Evolutionary conservation across 2,329 filamentous ascomycete genomes (phyloP).

Genomic region (Nannizzia gypsea): DNA sequence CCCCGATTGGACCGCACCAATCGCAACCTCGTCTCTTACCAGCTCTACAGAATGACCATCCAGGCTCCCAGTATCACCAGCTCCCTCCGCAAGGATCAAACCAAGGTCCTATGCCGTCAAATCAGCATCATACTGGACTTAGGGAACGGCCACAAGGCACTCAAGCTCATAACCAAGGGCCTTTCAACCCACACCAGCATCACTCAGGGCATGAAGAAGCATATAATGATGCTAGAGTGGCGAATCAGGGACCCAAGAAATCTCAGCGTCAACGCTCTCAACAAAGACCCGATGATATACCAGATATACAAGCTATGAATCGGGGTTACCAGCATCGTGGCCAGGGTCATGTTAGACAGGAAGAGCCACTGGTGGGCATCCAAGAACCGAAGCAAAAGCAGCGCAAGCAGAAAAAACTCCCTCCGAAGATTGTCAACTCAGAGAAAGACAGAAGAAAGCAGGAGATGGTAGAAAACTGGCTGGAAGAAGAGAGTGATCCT

Average conservation of each 20-base stretch:
- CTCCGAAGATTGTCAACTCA: conserved; percentile 12
- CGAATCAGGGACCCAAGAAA: not conserved
- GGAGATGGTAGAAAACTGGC: conserved; percentile 11
- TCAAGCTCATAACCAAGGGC: not conserved
- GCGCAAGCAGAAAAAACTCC: conserved; percentile 3
- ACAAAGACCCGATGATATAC: conserved; percentile 5
- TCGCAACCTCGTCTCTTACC: not conserved
- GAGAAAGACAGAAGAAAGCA: conserved; percentile 9
- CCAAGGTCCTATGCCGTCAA: not conserved
- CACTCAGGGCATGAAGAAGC: not conserved
- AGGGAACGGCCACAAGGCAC: not conserved
- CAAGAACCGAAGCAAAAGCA: not conserved
- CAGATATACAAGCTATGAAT: not conserved
- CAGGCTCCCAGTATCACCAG: not conserved
- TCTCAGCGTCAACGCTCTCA: not conserved
- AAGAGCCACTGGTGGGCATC: not conserved
- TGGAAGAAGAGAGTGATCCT: conserved; percentile 18
- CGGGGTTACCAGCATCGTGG: not conserved
- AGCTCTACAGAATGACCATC: conserved; percentile 1
- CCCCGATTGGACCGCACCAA: not conserved
- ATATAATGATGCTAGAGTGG: not conserved
- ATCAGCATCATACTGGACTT: not conserved
- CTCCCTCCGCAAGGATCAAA: not conserved
- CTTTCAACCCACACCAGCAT: not conserved
- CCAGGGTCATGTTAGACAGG: not conserved